Base-by-base conservation (phyloP, 2,329 filamentous ascomycete genomes). In the Verticillium nonalfalfae region DNA sequence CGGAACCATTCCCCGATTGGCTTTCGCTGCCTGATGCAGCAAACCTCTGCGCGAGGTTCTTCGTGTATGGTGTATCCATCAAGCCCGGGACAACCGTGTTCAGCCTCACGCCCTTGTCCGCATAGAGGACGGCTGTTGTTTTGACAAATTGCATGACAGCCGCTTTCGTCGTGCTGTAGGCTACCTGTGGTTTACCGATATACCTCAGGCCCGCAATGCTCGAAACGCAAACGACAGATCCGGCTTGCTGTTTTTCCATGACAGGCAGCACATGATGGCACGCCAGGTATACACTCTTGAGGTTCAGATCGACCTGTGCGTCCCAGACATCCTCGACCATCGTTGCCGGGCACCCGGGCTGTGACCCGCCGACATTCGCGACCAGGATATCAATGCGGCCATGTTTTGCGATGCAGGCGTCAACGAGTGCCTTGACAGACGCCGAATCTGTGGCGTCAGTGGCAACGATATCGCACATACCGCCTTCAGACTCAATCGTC, bases 301-400 rank as follows among this genome's bases (percentile, higher is more conserved):
- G 72, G 64, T 86, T 86, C 50, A 85, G 69, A 10, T 81, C 77
- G 58, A 83, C 76, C 62, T 86, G 83, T 0, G 71, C 62, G 64
- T 85, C 78, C 83, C 82, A 86, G 0, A 74, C 66, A 1, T 76
- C 74, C 60, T 85, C 82, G 0, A 61, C 56, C 74, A 85, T 79
- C 0, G 69, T 71, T 0, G 77, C 82, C 0, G 83, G 79, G 35
- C 76, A 75, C 0, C 83, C 83, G 0, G 77, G 78, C 62, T 86
- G 82, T 0, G 79, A 82, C 59, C 78, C 78, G 1, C 85, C 85
- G 3, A 87, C 85, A 59, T 87, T 87, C 64, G 85, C 86, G 15
- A 88, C 69, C 0, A 88, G 72, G 26, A 88, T 82, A 64, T 88
- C 85, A 59, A 87, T 81, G 6, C 81, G 77, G 9, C 83, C 82